Percentiles rank a stretch among this genome's conserved stretches.
These are phyloP conservation scores for Euphorbia schlechtendalii DNA, from an alignment of 441 rosid species.

Conservation along the genomic window DNA sequence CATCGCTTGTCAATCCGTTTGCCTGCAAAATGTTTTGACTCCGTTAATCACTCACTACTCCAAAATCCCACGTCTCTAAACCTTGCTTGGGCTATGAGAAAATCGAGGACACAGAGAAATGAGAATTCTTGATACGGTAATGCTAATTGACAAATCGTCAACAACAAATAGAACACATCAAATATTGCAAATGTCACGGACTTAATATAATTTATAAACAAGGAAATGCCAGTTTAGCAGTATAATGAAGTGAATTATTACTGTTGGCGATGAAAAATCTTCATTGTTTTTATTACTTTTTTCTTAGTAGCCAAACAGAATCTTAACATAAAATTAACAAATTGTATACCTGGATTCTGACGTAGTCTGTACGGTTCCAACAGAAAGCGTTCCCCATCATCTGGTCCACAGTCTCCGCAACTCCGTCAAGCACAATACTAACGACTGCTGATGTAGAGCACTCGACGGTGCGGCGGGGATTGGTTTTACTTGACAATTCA, in stretches of 20 bases:
- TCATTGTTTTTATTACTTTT: neutral
- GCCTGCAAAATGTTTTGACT: conserved; percentile 40
- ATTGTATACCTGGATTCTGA: conserved; percentile 69
- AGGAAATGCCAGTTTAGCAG: too few relatives aligned
- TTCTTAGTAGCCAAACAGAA: conserved; percentile 21
- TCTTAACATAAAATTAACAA: neutral
- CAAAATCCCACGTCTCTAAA: neutral
- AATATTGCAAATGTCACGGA: neutral
- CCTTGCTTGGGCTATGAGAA: neutral
- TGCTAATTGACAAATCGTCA: neutral
- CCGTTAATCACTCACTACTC: conserved; percentile 23
- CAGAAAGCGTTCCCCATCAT: conserved; percentile 90
- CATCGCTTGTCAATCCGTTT: conserved; percentile 42
- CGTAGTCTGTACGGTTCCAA: conserved; percentile 80
- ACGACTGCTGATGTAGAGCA: conserved; percentile 68
- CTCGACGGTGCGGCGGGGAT: conserved; percentile 39
- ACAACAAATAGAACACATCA: neutral
- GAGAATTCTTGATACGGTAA: neutral
- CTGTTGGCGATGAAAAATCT: neutral
- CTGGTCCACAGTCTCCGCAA: conserved; percentile 85
- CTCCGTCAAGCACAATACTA: conserved; percentile 72
- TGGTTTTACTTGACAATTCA: conserved; percentile 24
- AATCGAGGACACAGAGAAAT: neutral
- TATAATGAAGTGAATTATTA: neutral
- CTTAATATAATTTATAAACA: neutral